Evolutionary conservation across 1,139 yeast species (phyloP), one percentile per base, ranked within the genome.

Genomic region (Magnusiomyces ingens): DNA sequence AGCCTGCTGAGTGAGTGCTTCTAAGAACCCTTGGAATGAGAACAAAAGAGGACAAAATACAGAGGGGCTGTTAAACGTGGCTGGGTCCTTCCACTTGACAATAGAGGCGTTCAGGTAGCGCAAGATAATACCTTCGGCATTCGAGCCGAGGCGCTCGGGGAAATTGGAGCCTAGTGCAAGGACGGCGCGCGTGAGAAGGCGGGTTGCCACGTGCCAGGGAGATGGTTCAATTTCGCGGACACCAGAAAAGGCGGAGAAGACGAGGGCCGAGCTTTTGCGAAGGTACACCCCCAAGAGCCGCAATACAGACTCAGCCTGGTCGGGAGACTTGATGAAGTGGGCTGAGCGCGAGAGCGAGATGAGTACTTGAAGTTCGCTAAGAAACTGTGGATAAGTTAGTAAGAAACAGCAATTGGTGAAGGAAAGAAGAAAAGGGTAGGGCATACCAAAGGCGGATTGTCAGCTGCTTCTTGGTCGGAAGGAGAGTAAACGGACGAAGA

Each of bases 341-440:
- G 84, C 75, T 18, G 88, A 74, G 22, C 75, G 76, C 53, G 87
- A 80, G 29, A 89, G 69, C 0, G 95, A 88, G 51, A 82, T 64
- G 54, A 90, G 70, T 4, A 84, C 81, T 63, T 90, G 95, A 63
- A 82, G 77, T 65, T 89, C 95, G 52, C 78, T 78, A 38, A 60
- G 67, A 51, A 60, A 66, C 68, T 55, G 32, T 12, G 11, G 40
- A 3, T 5, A 12, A 6, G 40, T 12, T 12, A 13, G n/a, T 4
- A 13, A 36, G 2, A 48, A 11, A 15, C 3, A 42, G n/a, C n/a
- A 18, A 32, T 15, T 19, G 35, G 13, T 13, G 19, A 21, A 35
- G 21, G 40, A 19, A 35, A 8, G 32, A 17, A 17, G 2, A 17
- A 37, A 26, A 17, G 38, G 26, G 18, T 19, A 19, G 54, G 53